Percentiles rank a stretch among this genome's conserved stretches.
These are phyloP conservation scores for Fusarium sacchari DNA, from an alignment of 2,329 filamentous ascomycete genomes.

Conservation along the genomic window DNA sequence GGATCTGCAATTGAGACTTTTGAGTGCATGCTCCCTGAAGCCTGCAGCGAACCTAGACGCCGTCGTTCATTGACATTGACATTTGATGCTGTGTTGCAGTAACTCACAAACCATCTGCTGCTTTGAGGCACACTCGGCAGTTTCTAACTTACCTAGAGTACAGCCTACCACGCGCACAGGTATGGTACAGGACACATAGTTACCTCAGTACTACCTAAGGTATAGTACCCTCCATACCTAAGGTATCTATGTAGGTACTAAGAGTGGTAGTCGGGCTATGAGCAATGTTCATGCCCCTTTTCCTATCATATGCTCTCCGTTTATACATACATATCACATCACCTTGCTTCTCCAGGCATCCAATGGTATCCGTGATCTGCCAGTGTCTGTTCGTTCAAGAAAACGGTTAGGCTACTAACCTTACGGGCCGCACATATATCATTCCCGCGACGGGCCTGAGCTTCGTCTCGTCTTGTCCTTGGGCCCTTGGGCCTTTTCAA, in stretches of 20 bases:
- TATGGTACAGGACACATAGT: conserved; percentile 7
- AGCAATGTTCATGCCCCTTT: background rate
- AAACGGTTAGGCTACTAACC: conserved; percentile 4
- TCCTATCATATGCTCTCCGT: background rate
- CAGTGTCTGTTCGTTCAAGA: background rate
- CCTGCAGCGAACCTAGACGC: conserved; percentile 19
- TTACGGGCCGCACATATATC: conserved; percentile 19
- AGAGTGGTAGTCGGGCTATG: no score
- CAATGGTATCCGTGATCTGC: background rate
- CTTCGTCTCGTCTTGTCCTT: conserved; percentile 18
- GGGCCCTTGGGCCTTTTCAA: background rate
- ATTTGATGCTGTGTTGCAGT: conserved; percentile 26
- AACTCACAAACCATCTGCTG: conserved; percentile 1
- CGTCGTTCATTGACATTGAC: conserved; percentile 20
- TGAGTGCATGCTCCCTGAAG: conserved; percentile 1
- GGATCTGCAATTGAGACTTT: conserved; percentile 31
- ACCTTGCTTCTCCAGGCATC: background rate
- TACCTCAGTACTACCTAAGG: background rate
- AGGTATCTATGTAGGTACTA: no score
- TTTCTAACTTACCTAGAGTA: background rate
- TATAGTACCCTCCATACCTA: no score
- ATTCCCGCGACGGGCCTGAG: conserved; percentile 22
- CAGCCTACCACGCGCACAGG: background rate
- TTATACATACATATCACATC: background rate
- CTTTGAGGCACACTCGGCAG: background rate